Evolutionary conservation across 2,329 filamentous ascomycete species (phyloP).

Genomic region (Paecilomyces fulvus): DNA sequence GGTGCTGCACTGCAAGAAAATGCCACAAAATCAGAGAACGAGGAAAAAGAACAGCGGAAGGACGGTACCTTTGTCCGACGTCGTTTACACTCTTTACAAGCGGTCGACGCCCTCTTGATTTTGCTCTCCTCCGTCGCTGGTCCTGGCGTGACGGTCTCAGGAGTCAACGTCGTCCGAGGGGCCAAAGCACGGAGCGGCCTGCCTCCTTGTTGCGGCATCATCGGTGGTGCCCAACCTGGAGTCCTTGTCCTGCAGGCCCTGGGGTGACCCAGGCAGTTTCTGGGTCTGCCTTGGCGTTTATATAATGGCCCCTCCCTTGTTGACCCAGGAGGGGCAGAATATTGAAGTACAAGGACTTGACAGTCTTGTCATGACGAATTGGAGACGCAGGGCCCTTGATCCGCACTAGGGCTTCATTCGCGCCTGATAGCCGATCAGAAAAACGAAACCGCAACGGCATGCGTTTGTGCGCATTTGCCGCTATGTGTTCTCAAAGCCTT

Average conservation of each 20-base stretch:
- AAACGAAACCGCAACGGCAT: neutral
- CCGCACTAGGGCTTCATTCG: neutral
- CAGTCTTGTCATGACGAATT: neutral
- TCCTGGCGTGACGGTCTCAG: constrained; percentile 7
- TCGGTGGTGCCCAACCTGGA: neutral
- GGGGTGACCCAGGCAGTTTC: neutral
- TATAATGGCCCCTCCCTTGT: neutral
- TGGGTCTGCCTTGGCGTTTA: neutral
- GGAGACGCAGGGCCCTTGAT: neutral
- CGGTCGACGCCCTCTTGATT: constrained; percentile 27
- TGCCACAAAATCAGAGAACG: neutral
- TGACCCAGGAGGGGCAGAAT: neutral
- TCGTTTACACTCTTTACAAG: constrained; percentile 29
- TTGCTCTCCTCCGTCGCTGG: constrained; percentile 20
- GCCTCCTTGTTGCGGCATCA: constrained; percentile 20
- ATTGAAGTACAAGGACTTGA: neutral
- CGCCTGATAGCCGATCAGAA: neutral
- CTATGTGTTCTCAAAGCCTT: neutral
- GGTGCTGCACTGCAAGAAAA: constrained; percentile 20
- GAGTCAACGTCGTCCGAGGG: constrained; percentile 15
- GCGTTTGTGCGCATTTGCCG: neutral
- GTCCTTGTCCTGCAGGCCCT: neutral
- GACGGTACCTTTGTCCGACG: constrained; percentile 28
- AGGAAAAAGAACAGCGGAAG: neutral
- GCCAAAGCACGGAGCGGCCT: constrained; percentile 24